phyloP scores from a whole-genome alignment of 257 asterid species.

The Coffea eugenioides region DNA sequence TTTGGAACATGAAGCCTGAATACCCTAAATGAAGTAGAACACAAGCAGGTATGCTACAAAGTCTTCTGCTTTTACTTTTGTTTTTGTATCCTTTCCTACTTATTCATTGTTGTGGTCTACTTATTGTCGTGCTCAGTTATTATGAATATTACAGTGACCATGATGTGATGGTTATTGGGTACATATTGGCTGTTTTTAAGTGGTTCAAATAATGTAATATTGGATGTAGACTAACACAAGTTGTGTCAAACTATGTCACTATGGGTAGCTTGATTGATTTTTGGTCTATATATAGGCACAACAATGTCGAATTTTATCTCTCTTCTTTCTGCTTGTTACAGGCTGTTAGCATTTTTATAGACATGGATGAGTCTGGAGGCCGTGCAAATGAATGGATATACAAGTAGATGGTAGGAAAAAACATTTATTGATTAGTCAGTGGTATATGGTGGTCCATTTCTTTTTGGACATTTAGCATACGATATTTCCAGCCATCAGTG shows the following conservation, averaged over 20 bases:
- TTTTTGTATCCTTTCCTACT: neutral
- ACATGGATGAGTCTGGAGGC: constrained; percentile 94
- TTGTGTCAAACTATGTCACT: neutral
- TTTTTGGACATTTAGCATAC: neutral
- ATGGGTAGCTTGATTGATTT: neutral
- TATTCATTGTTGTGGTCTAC: neutral
- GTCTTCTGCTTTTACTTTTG: neutral
- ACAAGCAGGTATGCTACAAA: neutral
- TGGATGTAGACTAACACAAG: neutral
- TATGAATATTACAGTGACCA: neutral
- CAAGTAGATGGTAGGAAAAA: constrained; percentile 42
- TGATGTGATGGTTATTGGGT: neutral
- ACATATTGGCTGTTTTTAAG: no score
- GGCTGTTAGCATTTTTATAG: constrained; percentile 96
- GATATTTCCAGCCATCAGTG: neutral
- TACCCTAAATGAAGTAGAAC: no score
- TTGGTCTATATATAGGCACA: neutral
- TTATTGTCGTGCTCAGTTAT: neutral
- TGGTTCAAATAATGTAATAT: neutral
- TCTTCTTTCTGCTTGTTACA: constrained; percentile 22
- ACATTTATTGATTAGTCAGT: neutral
- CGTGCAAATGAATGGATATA: constrained; percentile 97
- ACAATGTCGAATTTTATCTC: neutral
- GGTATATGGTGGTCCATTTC: neutral
- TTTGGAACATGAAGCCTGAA: neutral